Base-by-base conservation (phyloP, 352 stramenopile species). In the Phytophthora melonis region DNA sequence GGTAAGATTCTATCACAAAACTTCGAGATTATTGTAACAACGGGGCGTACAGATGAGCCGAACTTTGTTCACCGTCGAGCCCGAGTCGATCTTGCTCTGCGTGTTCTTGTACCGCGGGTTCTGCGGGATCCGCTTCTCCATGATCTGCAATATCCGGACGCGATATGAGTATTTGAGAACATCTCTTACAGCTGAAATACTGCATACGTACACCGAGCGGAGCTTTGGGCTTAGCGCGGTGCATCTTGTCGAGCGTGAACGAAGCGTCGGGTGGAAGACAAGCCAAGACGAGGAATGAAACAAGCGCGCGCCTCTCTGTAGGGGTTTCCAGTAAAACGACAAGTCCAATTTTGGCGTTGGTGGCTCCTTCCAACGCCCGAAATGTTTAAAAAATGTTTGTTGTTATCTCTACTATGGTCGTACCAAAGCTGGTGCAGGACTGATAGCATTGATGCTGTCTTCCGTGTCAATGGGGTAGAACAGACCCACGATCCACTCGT, bases 81-180 rank as follows among this genome's bases (percentile, higher is more conserved):
- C 87, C 13, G 87, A 88, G 70, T 93, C 78, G 59, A 96, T 86
- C 74, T 91, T 93, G 76, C 84, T 92, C 66, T 91, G 83, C 11
- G 86, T 89, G 63, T 92, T 88, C 64, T 89, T 90, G 75, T 92
- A 96, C 66, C 84, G 90, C 36, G 86, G 74, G 58, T 92, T 93
- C 61, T 92, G 77, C 13, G 89, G 87, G 60, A 96, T 90, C 52
- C 79, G 75, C 75, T 92, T 93, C 72, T 95, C 89, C 83, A 93
- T 92, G 49, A 82, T 86, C 87, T 94, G 45, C 32, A 41, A 27
- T 27, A 3, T 27, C 25, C 1, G 3, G 25, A 27, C 25, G 25
- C 25, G 25, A 27, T 27, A 27, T 27, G 25, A 27, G 25, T 27
- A 27, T 27, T 27, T 27, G 25, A 27, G 25, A 27, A 27, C 25